phyloP scores from a whole-genome alignment of 805 yeast genomes.

The Pichia deserticola region DNA sequence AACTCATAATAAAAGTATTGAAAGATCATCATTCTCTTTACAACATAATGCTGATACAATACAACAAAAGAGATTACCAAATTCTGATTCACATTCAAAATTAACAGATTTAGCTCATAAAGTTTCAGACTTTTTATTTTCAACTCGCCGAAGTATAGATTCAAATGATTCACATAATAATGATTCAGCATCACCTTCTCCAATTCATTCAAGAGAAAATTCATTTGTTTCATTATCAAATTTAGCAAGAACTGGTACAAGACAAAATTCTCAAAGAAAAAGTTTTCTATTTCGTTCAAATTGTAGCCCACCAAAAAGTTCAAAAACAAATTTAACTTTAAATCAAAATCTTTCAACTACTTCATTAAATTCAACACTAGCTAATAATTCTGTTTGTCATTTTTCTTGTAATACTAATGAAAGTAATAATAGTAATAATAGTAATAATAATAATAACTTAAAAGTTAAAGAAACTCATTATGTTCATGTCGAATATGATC shows the following conservation, averaged over 20 bases:
- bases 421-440: too few species aligned
- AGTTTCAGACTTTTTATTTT: slow-evolving; percentile 21
- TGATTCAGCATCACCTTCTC: slow-evolving; percentile 10
- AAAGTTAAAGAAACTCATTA: slow-evolving; percentile 75
- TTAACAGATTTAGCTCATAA: slow-evolving; percentile 25
- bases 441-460: not conserved
- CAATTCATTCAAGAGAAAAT: slow-evolving; percentile 17
- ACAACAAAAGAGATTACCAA: not conserved
- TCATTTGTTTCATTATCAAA: slow-evolving; percentile 22
- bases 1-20: not conserved
- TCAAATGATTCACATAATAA: slow-evolving; percentile 6
- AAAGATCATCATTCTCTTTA: not conserved
- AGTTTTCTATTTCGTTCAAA: slow-evolving; percentile 6
- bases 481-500: slow-evolving; percentile 82
- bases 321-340: not conserved
- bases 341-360: slow-evolving; percentile 5
- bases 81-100: slow-evolving; percentile 16
- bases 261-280: slow-evolving; percentile 8
- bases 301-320: slow-evolving; percentile 7
- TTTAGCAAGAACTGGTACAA: slow-evolving; percentile 11
- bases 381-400: not conserved
- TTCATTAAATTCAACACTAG: not conserved
- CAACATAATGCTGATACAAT: not conserved
- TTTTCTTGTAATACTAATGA: slow-evolving; percentile 1
- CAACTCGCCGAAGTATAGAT: slow-evolving; percentile 15